Evolutionary conservation across 129 eudicot species (phyloP), one percentile per base, ranked within the genome.

Genomic region (Flaveria linearis): DNA sequence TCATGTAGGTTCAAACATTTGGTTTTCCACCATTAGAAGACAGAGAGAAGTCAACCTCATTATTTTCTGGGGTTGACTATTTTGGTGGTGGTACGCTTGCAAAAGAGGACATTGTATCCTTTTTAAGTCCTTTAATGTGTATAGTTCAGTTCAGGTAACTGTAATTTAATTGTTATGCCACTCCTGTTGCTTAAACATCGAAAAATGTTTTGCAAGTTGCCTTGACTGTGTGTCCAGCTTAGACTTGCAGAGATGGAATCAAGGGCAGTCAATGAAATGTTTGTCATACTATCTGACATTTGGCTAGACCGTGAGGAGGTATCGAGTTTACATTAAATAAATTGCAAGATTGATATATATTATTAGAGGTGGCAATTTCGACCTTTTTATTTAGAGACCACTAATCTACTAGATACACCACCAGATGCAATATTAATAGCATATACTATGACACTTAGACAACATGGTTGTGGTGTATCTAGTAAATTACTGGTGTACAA

Each of bases 21-120:
- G 99, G 99, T 72, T 95, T 95, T 81, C 99, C 97, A 79, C 99
- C 97, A 13, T 65, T 95, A 76, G 99, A 95, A 84, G 93, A 95
- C 73, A 84, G 99, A 80, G 90, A 87, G 36, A 92, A 95, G 83
- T 87, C 97, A 70, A 25, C 78, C 12, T 43, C 87, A 10, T 72
- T 80, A 28, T 85, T 88, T 82, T 46, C 93, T 2, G 99, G 97
- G 69, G 80, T 86, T 74, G 97, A 95, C 84, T 91, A 81, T 58
- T 95, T 91, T 76, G 99, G 99, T 71, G 83, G 90, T 72, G 97
- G 93, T 39, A 72, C 82, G 78, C 83, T 82, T 71, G 75, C 92
- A 45, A 89, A 86, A 81, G 99, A 95, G 75, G 97, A 91, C 57
- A 87, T 79, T 74, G 99, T 95, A 95, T 89, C 89, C 87, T 83